phyloP scores from a whole-genome alignment of 768 basidiomycete genomes.

The Leccinum fibrillosum region DNA sequence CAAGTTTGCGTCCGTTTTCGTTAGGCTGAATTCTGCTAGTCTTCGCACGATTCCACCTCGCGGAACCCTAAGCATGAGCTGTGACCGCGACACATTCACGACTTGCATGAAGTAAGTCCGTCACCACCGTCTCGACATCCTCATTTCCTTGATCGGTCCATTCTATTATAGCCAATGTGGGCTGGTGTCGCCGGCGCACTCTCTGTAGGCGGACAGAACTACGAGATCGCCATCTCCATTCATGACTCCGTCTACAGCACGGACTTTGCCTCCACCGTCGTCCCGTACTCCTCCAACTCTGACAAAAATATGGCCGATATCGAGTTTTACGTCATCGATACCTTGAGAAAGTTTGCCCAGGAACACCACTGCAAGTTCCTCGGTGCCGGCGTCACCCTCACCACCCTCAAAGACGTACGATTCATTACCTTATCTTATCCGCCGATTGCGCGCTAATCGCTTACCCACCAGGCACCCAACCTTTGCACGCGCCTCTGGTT shows the following conservation, averaged over 20 bases:
- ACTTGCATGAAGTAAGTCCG: conserved; percentile 44
- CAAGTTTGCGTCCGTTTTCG: background rate
- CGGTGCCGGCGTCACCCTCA: conserved; percentile 73
- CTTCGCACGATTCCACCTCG: conserved; percentile 41
- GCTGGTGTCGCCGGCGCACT: conserved; percentile 69
- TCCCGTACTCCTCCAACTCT: conserved; percentile 50
- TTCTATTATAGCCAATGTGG: conserved; percentile 51
- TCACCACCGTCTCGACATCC: background rate
- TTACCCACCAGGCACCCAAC: conserved; percentile 56
- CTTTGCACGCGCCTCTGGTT: conserved; percentile 85
- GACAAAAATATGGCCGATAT: conserved; percentile 58
- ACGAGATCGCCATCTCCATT: conserved; percentile 73
- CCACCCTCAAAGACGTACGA: conserved; percentile 63
- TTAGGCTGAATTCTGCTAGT: background rate
- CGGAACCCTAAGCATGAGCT: conserved; percentile 36
- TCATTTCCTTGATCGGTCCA: conserved; percentile 8
- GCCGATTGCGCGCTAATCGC: conserved; percentile 16
- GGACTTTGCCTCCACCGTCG: conserved; percentile 60
- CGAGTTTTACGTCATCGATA: conserved; percentile 58
- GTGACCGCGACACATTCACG: conserved; percentile 33
- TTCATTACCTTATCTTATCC: conserved; percentile 11
- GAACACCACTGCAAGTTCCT: conserved; percentile 86
- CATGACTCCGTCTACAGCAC: conserved; percentile 86
- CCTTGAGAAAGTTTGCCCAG: conserved; percentile 64
- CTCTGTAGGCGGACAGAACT: conserved; percentile 55